Evolutionary conservation across 306 rosid genomes (phyloP), one percentile per base, ranked within the genome.

Genomic region (Trifolium dubium): DNA sequence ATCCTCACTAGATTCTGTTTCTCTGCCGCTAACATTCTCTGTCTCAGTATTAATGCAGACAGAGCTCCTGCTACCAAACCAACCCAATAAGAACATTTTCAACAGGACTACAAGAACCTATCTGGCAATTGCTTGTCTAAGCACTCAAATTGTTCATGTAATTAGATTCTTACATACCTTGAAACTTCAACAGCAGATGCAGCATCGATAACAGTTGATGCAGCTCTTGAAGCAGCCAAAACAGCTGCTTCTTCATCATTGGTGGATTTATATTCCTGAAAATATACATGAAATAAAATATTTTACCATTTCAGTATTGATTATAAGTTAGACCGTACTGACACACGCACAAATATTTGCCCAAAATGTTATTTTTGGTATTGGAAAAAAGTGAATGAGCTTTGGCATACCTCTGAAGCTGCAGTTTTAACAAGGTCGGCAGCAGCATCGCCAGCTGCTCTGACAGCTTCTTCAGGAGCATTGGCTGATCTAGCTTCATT

Each of bases 401-500:
- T 6, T 9, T 13, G 5, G 30, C 73, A 67, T 77, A 95, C 99
- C 92, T 95, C 98, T 28, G 84, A 85, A 87, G 99, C 96, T 30
- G 96, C 96, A 89, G 89, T 85, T 87, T 88, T 95, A 78, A 95
- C 99, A 68, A 86, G 89, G 81, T 95, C 99, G 4, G 93, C 99
- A 72, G 98, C 99, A 76, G 96, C 92, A 85, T 90, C 99, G 61
- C 97, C 98, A 43, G 97, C 99, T 64, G 96, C 97, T 81, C 86
- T 92, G 28, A 92, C 84, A 49, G 99, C 99, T 78, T 95, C 99
- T 67, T 68, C 96, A 76, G 98, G 97, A 56, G 99, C 98, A 88
- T 83, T 79, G 67, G 91, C 99, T 73, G 98, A 85, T 68, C 96
- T 85, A 5, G 99, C 99, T 85, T 92, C 98, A 69, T 90, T 96